Evolutionary conservation across 495 filamentous ascomycete genomes (phyloP).

Genomic region (Podospora conica): DNA sequence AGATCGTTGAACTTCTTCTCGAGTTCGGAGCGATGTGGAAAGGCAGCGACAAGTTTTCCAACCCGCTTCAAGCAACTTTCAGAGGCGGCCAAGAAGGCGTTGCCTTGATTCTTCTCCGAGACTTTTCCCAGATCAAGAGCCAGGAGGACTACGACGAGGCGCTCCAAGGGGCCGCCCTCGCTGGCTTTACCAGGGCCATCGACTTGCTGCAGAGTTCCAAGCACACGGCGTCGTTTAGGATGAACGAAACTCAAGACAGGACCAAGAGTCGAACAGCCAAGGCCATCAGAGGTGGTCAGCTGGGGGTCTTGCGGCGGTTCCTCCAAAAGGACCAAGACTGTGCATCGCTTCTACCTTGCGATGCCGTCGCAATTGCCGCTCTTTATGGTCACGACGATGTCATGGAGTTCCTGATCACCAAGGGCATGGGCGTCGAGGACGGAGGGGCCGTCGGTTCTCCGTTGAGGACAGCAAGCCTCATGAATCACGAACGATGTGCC

Average conservation of each 20-base stretch:
- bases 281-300: neutral
- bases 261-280: neutral
- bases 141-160: neutral
- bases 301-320: neutral
- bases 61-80: neutral
- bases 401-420: neutral
- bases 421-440: neutral
- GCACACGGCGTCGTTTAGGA: neutral
- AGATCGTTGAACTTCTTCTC: neutral
- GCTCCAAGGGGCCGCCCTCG: neutral
- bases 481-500: neutral
- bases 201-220: neutral
- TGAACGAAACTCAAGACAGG: neutral
- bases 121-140: neutral
- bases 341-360: neutral
- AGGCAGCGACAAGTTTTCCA: neutral
- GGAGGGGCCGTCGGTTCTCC: neutral
- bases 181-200: neutral
- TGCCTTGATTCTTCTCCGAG: neutral
- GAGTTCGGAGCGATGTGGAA: neutral
- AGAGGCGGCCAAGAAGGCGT: neutral
- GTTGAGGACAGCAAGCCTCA: neutral
- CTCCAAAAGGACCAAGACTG: neutral
- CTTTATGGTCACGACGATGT: neutral
- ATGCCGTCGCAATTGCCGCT: neutral